Evolutionary conservation across 2,329 filamentous ascomycete genomes (phyloP).

Genomic region (Rhinocladiella similis): DNA sequence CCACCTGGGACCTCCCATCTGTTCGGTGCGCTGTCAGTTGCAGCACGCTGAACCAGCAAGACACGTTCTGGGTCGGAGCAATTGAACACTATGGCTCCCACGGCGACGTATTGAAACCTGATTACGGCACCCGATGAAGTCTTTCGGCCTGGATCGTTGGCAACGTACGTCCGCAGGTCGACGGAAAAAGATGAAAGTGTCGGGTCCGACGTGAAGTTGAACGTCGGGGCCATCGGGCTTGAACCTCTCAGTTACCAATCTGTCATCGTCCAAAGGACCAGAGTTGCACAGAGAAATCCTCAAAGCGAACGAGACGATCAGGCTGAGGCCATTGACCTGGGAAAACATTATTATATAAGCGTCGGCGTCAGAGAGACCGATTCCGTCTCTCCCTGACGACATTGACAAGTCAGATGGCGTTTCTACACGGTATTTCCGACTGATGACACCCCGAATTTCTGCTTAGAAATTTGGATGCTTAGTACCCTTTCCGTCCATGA

Average conservation of each 20-base stretch:
- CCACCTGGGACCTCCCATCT: conserved; percentile 56
- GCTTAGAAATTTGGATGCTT: background rate
- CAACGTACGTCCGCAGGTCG: conserved; percentile 1
- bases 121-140: background rate
- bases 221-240: background rate
- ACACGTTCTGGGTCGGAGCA: conserved; percentile 21
- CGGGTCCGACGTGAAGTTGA: conserved; percentile 3
- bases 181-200: conserved; percentile 8
- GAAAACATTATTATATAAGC: no score
- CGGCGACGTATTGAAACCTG: conserved; percentile 13
- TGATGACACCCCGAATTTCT: background rate
- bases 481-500: background rate
- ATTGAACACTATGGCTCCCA: conserved; percentile 16
- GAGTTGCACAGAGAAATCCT: no score
- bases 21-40: conserved; percentile 40
- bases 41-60: conserved; percentile 47
- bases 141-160: conserved; percentile 1
- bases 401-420: background rate
- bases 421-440: background rate
- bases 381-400: background rate
- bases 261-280: no score
- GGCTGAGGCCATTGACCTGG: no score
- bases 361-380: no score
- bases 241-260: background rate
- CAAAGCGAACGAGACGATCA: no score